These are phyloP conservation scores for Salix arbutifolia DNA, from an alignment of 345 rosid species.

Conservation along the genomic window DNA sequence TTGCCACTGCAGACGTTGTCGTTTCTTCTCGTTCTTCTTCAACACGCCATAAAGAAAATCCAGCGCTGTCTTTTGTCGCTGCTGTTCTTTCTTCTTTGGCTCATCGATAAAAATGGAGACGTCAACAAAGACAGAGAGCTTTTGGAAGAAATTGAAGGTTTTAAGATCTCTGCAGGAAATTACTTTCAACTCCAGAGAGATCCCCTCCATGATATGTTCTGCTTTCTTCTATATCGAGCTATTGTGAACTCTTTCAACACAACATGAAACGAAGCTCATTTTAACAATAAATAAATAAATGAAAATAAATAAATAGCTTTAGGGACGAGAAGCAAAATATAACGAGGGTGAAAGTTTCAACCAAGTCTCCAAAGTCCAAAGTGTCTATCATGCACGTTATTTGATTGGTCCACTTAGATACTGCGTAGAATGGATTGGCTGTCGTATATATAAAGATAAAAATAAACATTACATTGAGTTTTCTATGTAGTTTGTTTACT, in stretches of 20 bases:
- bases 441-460: too few species aligned
- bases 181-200: conserved; percentile 29
- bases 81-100: conserved; percentile 2
- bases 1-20: conserved; percentile 23
- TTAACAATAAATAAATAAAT: background rate
- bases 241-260: background rate
- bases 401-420: background rate
- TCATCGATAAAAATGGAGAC: conserved; percentile 28
- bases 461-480: too few species aligned
- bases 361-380: background rate
- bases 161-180: conserved; percentile 39
- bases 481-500: too few species aligned
- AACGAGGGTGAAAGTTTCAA: background rate
- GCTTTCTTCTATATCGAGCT: background rate
- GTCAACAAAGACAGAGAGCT: conserved; percentile 34
- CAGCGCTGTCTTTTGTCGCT: conserved; percentile 25
- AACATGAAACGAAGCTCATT: background rate
- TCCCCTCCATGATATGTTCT: conserved; percentile 14
- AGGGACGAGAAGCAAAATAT: background rate
- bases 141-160: conserved; percentile 45
- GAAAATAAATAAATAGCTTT: background rate
- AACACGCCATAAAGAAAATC: conserved; percentile 3
- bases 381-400: background rate
- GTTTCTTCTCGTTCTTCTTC: conserved; percentile 4
- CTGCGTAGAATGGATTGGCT: too few species aligned